These are phyloP conservation scores for Cutaneotrichosporon cyanovorans DNA, from an alignment of 1,284 basidiomycete genomes.

Conservation along the genomic window DNA sequence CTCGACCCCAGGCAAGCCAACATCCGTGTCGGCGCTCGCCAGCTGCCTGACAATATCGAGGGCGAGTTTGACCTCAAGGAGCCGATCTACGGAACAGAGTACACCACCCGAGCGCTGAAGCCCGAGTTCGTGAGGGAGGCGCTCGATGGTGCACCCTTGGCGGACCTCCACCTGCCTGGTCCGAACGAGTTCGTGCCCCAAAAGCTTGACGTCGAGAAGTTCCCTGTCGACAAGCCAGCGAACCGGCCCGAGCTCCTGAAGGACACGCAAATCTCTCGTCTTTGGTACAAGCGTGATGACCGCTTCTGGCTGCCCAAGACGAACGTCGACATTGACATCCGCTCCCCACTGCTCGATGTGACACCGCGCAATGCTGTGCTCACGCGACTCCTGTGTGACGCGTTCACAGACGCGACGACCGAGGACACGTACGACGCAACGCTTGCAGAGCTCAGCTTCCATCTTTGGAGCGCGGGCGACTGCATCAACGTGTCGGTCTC, in stretches of 20 bases:
- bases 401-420: conserved; percentile 79
- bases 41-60: conserved; percentile 55
- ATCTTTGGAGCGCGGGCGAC: conserved; percentile 58
- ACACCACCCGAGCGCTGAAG: conserved; percentile 61
- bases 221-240: conserved; percentile 59
- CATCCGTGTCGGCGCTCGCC: conserved; percentile 46
- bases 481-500: conserved; percentile 64
- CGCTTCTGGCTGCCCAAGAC: conserved; percentile 89
- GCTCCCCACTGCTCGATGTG: conserved; percentile 41
- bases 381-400: conserved; percentile 62
- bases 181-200: conserved; percentile 85
- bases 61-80: conserved; percentile 64
- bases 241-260: conserved; percentile 68
- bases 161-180: conserved; percentile 68
- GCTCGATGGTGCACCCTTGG: conserved; percentile 54
- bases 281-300: conserved; percentile 97
- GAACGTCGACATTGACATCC: conserved; percentile 39
- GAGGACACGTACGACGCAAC: conserved; percentile 93
- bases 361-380: conserved; percentile 43
- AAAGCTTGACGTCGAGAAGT: conserved; percentile 74
- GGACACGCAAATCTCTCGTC: conserved; percentile 60
- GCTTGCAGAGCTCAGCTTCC: conserved; percentile 79
- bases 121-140: conserved; percentile 60
- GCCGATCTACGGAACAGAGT: conserved; percentile 76
- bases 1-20: conserved; percentile 57